Percentiles rank a stretch among this genome's conserved stretches.
phyloP scores from a whole-genome alignment of 164 flowering plant genomes.

The Santalum album region DNA sequence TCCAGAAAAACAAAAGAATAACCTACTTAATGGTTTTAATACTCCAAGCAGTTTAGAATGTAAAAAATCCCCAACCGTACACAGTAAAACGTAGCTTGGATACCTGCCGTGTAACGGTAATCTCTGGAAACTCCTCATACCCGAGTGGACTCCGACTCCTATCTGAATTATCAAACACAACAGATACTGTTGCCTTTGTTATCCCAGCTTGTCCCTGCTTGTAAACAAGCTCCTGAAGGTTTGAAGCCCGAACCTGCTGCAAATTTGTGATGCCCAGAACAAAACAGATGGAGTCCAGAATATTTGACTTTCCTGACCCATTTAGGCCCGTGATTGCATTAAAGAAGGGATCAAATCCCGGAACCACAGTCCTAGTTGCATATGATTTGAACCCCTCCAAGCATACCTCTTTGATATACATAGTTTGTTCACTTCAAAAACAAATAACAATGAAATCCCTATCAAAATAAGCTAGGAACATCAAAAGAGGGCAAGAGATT shows the following conservation, averaged over 20 bases:
- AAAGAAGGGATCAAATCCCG: conserved; percentile 89
- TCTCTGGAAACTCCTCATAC: conserved; percentile 77
- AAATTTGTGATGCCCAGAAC: conserved; percentile 93
- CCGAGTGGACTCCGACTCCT: conserved; percentile 86
- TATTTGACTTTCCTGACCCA: conserved; percentile 97
- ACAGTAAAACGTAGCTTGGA: too few species aligned
- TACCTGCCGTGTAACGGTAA: conserved; percentile 98
- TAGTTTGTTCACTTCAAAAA: conserved; percentile 7
- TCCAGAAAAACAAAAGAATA: too few species aligned
- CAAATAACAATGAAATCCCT: too few species aligned
- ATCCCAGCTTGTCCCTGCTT: conserved; percentile 99
- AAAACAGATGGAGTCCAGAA: conserved; percentile 91
- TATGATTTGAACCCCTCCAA: conserved; percentile 98
- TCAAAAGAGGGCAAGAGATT: too few species aligned
- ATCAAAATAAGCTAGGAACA: too few species aligned
- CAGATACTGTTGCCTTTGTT: conserved; percentile 95
- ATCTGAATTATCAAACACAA: conserved; percentile 82
- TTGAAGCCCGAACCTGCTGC: conserved; percentile 95
- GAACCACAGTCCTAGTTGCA: conserved; percentile 88
- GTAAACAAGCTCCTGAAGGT: conserved; percentile 97
- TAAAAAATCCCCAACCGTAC: too few species aligned
- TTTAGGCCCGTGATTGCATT: conserved; percentile 96
- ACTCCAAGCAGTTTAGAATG: too few species aligned
- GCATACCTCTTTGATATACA: conserved; percentile 83
- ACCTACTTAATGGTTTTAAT: too few species aligned